These are phyloP conservation scores for Polyporus tsugae DNA, from an alignment of 1,284 basidiomycete genomes.

Conservation along the genomic window DNA sequence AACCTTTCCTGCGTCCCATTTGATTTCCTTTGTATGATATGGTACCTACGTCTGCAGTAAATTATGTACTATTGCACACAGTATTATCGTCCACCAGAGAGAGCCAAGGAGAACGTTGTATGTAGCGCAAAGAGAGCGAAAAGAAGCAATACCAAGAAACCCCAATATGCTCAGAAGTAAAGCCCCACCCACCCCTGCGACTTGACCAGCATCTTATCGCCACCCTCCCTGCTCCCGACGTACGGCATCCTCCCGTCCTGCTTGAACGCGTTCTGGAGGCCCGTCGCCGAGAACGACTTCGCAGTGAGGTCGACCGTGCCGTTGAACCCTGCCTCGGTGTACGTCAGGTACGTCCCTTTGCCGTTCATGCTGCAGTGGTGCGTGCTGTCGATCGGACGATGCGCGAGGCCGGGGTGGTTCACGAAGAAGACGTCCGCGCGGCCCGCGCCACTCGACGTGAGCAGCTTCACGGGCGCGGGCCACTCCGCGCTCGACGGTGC, in stretches of 20 bases:
- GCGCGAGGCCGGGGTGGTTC: slow-evolving; percentile 47
- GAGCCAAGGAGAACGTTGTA: not conserved
- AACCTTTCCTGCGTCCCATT: not conserved
- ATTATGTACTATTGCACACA: not conserved
- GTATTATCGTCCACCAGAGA: not conserved
- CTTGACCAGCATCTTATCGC: slow-evolving; percentile 51
- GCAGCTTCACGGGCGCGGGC: slow-evolving; percentile 48
- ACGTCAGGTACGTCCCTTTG: slow-evolving; percentile 59
- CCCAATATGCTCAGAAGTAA: slow-evolving; percentile 47
- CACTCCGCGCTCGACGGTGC: slow-evolving; percentile 36
- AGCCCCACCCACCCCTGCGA: slow-evolving; percentile 61
- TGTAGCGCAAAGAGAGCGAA: not conserved
- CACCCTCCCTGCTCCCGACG: slow-evolving; percentile 55
- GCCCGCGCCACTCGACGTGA: slow-evolving; percentile 56
- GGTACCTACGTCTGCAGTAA: not conserved
- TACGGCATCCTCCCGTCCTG: slow-evolving; percentile 52
- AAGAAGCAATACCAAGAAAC: not conserved
- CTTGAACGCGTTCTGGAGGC: slow-evolving; percentile 41
- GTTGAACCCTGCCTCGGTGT: slow-evolving; percentile 57
- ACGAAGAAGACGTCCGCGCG: slow-evolving; percentile 60
- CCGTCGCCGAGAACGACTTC: slow-evolving; percentile 50
- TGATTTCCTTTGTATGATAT: not conserved
- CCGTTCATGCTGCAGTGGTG: slow-evolving; percentile 58
- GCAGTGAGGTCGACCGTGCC: slow-evolving; percentile 57
- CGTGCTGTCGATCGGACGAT: slow-evolving; percentile 54